These are phyloP conservation scores for Penicillium turbatum DNA, from an alignment of 495 filamentous ascomycete genomes.

Conservation along the genomic window DNA sequence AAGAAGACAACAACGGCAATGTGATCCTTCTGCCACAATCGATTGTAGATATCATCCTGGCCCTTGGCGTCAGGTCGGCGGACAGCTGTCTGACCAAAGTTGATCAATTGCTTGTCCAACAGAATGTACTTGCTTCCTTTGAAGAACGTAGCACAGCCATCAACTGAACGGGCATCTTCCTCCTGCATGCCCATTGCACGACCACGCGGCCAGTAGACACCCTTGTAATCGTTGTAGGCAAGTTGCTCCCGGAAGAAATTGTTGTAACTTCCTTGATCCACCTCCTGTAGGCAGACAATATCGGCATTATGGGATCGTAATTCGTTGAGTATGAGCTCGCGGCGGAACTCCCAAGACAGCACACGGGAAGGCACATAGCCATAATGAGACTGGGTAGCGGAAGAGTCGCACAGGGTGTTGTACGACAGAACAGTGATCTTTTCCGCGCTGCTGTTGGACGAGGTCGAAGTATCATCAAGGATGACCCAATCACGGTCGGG, in stretches of 20 bases:
- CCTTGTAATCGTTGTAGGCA: conserved; percentile 82
- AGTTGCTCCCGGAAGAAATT: conserved; percentile 81
- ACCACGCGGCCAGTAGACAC: conserved; percentile 82
- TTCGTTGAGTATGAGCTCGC: conserved; percentile 74
- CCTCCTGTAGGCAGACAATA: conserved; percentile 88
- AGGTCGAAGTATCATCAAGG: conserved; percentile 53
- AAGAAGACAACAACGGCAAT: conserved; percentile 87
- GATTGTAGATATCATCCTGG: conserved; percentile 93
- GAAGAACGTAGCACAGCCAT: conserved; percentile 96
- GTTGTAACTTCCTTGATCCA: conserved; percentile 84
- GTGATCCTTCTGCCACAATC: conserved; percentile 95
- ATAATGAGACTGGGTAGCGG: conserved; percentile 75
- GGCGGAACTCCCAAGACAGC: conserved; percentile 80
- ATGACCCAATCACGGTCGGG: conserved; percentile 66
- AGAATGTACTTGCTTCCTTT: conserved; percentile 87
- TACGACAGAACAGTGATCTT: conserved; percentile 79
- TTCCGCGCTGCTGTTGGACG: conserved; percentile 41
- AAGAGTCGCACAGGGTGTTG: conserved; percentile 92
- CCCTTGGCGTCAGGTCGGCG: conserved; percentile 92
- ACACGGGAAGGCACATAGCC: conserved; percentile 80
- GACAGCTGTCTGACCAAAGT: conserved; percentile 88
- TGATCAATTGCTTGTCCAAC: conserved; percentile 87
- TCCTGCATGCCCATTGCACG: conserved; percentile 87
- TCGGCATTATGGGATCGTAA: conserved; percentile 77
- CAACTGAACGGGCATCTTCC: conserved; percentile 77